Conservation (phyloP, 2,329 filamentous ascomycete genomes). For the Dactylellina cionopaga region DNA sequence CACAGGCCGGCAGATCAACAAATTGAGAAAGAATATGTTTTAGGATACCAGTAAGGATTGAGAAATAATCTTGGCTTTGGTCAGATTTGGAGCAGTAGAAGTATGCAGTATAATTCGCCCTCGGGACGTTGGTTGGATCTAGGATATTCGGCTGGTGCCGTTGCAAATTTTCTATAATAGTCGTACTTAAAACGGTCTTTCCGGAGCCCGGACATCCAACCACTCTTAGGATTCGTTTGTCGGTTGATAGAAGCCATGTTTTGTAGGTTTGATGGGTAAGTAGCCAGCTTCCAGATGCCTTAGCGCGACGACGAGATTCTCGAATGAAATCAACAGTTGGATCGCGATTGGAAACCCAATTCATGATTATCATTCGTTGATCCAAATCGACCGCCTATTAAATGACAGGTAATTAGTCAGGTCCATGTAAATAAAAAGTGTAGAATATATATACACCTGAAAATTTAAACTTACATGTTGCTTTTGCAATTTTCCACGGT, state of each 20-base stretch:
- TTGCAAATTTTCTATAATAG: constrained; percentile 20
- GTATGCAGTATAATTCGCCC: constrained; percentile 1
- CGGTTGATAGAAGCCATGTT: neutral
- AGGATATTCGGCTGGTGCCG: neutral
- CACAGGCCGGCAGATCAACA: neutral
- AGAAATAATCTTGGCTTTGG: neutral
- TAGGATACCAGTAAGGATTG: constrained; percentile 23
- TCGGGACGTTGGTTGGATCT: neutral
- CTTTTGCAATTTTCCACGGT: too few species aligned
- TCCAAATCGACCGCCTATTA: neutral
- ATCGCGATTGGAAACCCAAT: constrained; percentile 25
- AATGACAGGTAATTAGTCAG: too few species aligned
- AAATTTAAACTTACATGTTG: neutral
- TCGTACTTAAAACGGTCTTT: constrained; percentile 37
- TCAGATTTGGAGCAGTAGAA: constrained; percentile 38
- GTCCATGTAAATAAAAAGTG: neutral
- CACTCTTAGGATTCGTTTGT: constrained; percentile 13
- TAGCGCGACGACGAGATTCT: constrained; percentile 7
- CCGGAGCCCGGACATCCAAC: constrained; percentile 29
- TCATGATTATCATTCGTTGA: constrained; percentile 6
- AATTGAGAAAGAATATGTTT: constrained; percentile 19
- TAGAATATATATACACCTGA: neutral
- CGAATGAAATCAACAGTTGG: constrained; percentile 2
- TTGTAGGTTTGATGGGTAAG: neutral
- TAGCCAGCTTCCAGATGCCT: constrained; percentile 20